Percentiles rank a stretch among this genome's conserved stretches.
These are phyloP conservation scores for Cardiospermum halicacabum DNA, from an alignment of 345 rosid genomes.

Conservation along the genomic window DNA sequence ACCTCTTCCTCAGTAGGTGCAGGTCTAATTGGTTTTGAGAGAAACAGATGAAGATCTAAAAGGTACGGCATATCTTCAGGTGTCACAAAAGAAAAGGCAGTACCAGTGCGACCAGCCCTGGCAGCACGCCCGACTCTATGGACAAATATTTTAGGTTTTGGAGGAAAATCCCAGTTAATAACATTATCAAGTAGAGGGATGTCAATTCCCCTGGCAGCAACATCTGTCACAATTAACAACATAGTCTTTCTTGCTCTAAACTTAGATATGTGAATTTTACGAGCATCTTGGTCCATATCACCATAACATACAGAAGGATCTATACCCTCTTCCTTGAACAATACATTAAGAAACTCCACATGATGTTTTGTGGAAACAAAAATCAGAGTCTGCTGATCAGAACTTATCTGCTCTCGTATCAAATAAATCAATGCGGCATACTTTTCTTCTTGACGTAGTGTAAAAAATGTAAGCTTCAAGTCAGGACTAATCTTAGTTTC, in stretches of 20 bases:
- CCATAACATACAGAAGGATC: slow-evolving; percentile 92
- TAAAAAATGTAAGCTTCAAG: slow-evolving; percentile 59
- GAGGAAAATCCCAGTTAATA: slow-evolving; percentile 96
- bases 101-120: slow-evolving; percentile 90
- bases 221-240: slow-evolving; percentile 90
- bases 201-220: slow-evolving; percentile 97
- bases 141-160: slow-evolving; percentile 88
- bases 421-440: slow-evolving; percentile 76
- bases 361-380: slow-evolving; percentile 98
- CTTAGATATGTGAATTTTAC: slow-evolving; percentile 81
- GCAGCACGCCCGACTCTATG: slow-evolving; percentile 97
- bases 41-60: slow-evolving; percentile 90
- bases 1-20: slow-evolving; percentile 95
- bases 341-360: slow-evolving; percentile 77
- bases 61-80: slow-evolving; percentile 86
- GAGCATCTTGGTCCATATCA: slow-evolving; percentile 98
- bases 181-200: slow-evolving; percentile 97
- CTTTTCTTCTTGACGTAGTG: slow-evolving; percentile 87
- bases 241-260: slow-evolving; percentile 82
- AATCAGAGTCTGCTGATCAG: slow-evolving; percentile 73
- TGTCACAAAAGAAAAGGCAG: slow-evolving; percentile 87
- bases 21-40: slow-evolving; percentile 79
- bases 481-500: slow-evolving; percentile 96
- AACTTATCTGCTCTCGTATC: slow-evolving; percentile 72
- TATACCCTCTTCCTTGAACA: slow-evolving; percentile 80